Conservation (phyloP, 257 asterid genomes). For the Ocimum tenuiflorum region DNA sequence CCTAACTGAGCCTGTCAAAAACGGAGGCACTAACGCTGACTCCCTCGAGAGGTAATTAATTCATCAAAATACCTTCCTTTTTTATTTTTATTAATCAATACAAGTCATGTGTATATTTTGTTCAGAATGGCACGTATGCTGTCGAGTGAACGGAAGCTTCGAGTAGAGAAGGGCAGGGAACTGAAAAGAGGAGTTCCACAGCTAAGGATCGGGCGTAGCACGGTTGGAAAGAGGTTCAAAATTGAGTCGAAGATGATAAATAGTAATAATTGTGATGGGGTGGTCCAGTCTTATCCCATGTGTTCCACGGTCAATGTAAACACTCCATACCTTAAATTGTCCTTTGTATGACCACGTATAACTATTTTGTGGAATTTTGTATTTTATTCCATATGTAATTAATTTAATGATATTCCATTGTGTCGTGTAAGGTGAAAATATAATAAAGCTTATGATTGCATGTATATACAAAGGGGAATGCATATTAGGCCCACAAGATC, state of each 20-base stretch:
- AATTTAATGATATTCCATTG: no score
- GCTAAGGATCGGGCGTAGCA: neutral
- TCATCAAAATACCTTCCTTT: no score
- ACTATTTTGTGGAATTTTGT: neutral
- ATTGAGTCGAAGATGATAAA: slow-evolving; percentile 4
- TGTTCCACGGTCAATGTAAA: no score
- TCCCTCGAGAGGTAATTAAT: slow-evolving; percentile 35
- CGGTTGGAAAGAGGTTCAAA: neutral
- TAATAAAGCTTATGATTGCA: no score
- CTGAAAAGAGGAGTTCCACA: neutral
- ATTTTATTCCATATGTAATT: no score
- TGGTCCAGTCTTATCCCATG: neutral
- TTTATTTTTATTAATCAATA: no score
- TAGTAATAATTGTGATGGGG: neutral
- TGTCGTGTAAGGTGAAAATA: no score
- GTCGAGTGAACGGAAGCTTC: slow-evolving; percentile 32
- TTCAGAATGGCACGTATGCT: slow-evolving; percentile 30
- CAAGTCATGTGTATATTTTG: neutral
- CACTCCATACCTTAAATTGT: neutral
- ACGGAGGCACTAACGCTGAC: slow-evolving; percentile 37
- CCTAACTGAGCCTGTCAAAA: slow-evolving; percentile 26
- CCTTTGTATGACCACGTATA: neutral
- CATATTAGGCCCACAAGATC: no score
- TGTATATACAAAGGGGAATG: no score
- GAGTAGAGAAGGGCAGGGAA: slow-evolving; percentile 12